phyloP scores from a whole-genome alignment of 305 asterid species.

The Fraxinus greggii region DNA sequence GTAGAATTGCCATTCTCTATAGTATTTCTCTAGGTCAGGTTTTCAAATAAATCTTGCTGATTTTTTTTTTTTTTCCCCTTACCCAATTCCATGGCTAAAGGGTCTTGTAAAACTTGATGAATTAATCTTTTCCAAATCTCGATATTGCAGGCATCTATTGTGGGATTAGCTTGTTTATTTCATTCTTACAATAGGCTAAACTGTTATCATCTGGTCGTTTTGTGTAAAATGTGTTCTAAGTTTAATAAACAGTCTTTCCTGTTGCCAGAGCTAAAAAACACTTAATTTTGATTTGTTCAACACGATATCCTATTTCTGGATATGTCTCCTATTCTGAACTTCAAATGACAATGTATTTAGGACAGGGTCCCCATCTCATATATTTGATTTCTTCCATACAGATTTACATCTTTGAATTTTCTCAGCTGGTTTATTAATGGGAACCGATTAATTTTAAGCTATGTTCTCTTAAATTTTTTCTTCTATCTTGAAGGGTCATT shows the following conservation, averaged over 20 bases:
- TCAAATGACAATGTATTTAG: neutral
- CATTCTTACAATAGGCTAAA: neutral
- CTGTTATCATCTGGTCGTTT: neutral
- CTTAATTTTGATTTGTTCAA: neutral
- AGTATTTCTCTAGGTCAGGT: neutral
- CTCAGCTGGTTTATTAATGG: slow-evolving; percentile 8
- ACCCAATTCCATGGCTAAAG: neutral
- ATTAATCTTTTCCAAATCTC: neutral
- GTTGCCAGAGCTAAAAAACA: neutral
- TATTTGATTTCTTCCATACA: slow-evolving; percentile 2
- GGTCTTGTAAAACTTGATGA: neutral
- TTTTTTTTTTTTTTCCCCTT: neutral
- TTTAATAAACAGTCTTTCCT: neutral
- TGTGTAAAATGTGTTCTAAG: neutral
- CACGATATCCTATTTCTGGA: neutral
- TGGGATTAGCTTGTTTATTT: neutral
- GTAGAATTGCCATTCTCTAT: neutral
- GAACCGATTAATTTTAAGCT: neutral
- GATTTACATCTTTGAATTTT: slow-evolving; percentile 19
- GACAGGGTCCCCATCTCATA: slow-evolving; percentile 1
- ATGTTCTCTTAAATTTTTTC: slow-evolving; percentile 17
- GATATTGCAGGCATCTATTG: neutral
- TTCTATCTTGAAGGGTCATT: slow-evolving; percentile 74
- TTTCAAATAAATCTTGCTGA: neutral
- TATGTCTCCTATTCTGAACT: neutral